Evolutionary conservation across 352 stramenopile species (phyloP), one percentile per base, ranked within the genome.

Genomic region (Sclerospora graminicola): DNA sequence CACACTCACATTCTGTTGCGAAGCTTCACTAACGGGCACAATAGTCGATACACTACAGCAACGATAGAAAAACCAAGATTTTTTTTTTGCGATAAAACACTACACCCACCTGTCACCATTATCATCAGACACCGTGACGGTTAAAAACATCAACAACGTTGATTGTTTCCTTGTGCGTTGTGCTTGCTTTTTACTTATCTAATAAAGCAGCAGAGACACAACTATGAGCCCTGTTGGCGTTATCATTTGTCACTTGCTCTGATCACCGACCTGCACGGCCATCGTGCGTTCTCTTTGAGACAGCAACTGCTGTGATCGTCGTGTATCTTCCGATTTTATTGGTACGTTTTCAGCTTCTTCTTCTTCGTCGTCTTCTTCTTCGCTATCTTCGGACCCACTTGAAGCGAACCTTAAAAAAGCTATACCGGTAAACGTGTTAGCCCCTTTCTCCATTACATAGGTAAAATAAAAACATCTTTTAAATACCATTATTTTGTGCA

Each of bases 341-440:
- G 6, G 21, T 7, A 3, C 3, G 4, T 26, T 26, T 26, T 3
- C 21, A 26, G 21, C 21, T 26, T 26, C 21, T 26, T 26, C 21
- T 26, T 51, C 59, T 1, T 71, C 62, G 31, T 57, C 63, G 27
- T 74, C 66, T 10, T 76, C 64, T 14, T 51, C 59, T 1, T 71
- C 62, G 31, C 60, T 66, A 28, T 74, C 66, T 10, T 76, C 64
- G 7, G 67, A 80, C 5, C 58, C 67, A 44, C 67, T 80, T 7
- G 62, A 66, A 19, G 67, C 64, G 42, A 80, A 80, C 29, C 67
- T 57, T 15, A 72, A 62, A 29, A 80, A 80, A 1, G 62, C 67
- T 76, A 40, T 31, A n/a, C n/a, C n/a, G n/a, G n/a, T n/a, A 26
- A 26, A 26, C 21, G 6, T 3, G 21, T 26, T 26, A 26, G 21